Percentiles rank a stretch among this genome's conserved stretches.
Conservation (phyloP, 495 filamentous ascomycete genomes). For the Sordaria brevicollis region DNA sequence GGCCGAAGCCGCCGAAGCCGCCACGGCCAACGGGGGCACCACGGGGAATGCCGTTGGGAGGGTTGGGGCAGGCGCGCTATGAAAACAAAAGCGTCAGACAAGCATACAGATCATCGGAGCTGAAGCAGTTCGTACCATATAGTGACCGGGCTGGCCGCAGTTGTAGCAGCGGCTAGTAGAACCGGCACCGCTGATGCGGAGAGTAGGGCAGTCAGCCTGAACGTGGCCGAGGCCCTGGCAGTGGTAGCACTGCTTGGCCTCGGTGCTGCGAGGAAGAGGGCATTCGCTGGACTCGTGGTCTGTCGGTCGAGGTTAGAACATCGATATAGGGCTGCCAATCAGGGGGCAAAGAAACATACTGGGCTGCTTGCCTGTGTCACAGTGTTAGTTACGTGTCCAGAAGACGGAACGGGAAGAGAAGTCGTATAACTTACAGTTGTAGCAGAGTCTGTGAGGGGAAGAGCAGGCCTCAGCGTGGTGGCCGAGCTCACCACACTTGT, state of each 20-base stretch:
- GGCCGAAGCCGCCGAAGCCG: constrained; percentile 46
- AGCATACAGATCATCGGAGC: not conserved
- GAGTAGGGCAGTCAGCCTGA: constrained; percentile 96
- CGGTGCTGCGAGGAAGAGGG: constrained; percentile 90
- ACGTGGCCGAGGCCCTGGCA: constrained; percentile 98
- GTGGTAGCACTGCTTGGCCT: constrained; percentile 99
- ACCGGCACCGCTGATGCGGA: constrained; percentile 73
- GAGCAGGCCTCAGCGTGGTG: constrained; percentile 98
- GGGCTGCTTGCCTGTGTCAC: constrained; percentile 65
- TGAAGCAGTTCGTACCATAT: constrained; percentile 38
- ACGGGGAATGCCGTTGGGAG: constrained; percentile 49
- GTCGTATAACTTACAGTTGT: constrained; percentile 63
- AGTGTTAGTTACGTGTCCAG: constrained; percentile 2
- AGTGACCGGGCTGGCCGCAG: constrained; percentile 85
- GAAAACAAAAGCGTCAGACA: not conserved
- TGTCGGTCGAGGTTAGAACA: constrained; percentile 31
- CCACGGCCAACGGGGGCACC: constrained; percentile 56
- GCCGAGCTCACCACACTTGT: constrained; percentile 99
- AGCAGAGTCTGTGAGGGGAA: constrained; percentile 93
- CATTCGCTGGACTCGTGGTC: constrained; percentile 97
- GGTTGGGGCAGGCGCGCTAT: constrained; percentile 77
- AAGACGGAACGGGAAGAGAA: not conserved
- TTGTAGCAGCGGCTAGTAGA: constrained; percentile 87
- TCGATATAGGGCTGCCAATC: constrained; percentile 1
- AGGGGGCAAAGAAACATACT: constrained; percentile 41